Percentiles rank a stretch among this genome's conserved stretches.
Evolutionary conservation across 2,329 filamentous ascomycete genomes (phyloP).

Genomic region (Pezicula neosporulosa): DNA sequence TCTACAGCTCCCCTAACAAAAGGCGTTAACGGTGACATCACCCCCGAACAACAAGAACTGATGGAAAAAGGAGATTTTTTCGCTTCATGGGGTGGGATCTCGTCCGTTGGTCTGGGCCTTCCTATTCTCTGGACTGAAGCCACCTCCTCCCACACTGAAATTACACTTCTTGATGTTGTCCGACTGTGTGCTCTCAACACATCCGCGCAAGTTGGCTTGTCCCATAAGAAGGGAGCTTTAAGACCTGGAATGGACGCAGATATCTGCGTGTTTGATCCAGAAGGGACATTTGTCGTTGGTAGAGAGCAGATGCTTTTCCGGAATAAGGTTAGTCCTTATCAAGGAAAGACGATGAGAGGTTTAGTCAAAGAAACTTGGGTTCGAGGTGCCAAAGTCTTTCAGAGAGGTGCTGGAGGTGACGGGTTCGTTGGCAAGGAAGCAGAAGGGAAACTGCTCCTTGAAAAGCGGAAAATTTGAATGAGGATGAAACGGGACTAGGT

Average conservation of each 20-base stretch:
- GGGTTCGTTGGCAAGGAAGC: constrained; percentile 46
- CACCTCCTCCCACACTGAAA: constrained; percentile 28
- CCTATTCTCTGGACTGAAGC: constrained; percentile 71
- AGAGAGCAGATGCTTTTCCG: constrained; percentile 75
- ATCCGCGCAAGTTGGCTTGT: constrained; percentile 80
- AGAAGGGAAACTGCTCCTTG: constrained; percentile 45
- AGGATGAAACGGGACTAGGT: too few relatives aligned
- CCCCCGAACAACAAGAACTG: constrained; percentile 30
- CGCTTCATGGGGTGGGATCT: constrained; percentile 93
- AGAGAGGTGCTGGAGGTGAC: constrained; percentile 17
- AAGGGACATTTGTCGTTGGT: constrained; percentile 70
- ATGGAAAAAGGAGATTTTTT: constrained; percentile 78
- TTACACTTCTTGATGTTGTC: constrained; percentile 70
- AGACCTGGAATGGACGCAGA: constrained; percentile 83
- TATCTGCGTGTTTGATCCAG: constrained; percentile 87
- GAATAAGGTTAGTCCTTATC: constrained; percentile 31
- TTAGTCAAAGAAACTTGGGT: constrained; percentile 31
- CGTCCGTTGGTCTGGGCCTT: constrained; percentile 86
- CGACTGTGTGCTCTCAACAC: constrained; percentile 84
- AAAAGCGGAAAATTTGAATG: constrained; percentile 28
- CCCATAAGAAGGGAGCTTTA: constrained; percentile 77
- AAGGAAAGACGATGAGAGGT: constrained; percentile 64
- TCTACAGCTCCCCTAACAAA: constrained; percentile 19
- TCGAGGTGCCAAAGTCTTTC: constrained; percentile 26
- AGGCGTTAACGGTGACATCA: constrained; percentile 20